phyloP scores from a whole-genome alignment of 805 yeast species.

The Wickerhamiella cacticola region DNA sequence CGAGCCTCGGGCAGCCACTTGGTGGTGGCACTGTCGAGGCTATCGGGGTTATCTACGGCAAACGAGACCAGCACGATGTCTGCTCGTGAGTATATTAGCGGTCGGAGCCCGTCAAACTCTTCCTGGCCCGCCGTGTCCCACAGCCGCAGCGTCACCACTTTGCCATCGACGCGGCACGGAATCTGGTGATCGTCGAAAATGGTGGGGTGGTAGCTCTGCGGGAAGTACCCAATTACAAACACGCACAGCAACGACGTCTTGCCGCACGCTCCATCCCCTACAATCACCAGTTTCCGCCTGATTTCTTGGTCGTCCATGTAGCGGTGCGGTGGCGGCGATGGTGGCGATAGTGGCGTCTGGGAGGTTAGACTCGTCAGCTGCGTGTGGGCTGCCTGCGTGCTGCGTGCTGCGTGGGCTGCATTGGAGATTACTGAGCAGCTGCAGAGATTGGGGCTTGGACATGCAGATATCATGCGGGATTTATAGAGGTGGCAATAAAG shows the following conservation, averaged over 20 bases:
- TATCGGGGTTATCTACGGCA: slow-evolving; percentile 31
- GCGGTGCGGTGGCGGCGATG: no score
- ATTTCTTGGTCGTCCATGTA: slow-evolving; percentile 9
- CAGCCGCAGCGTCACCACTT: slow-evolving; percentile 71
- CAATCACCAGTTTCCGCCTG: slow-evolving; percentile 59
- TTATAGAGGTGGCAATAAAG: no score
- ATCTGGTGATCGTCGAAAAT: slow-evolving; percentile 92
- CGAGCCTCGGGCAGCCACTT: slow-evolving; percentile 84
- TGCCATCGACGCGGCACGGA: slow-evolving; percentile 88
- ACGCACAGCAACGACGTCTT: slow-evolving; percentile 84
- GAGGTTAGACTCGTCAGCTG: no score
- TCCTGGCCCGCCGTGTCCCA: slow-evolving; percentile 99
- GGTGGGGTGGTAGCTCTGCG: slow-evolving; percentile 76
- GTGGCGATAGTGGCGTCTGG: no score
- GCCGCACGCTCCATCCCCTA: slow-evolving; percentile 94
- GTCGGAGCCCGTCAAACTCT: slow-evolving; percentile 82
- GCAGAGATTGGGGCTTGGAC: no score
- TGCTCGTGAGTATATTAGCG: slow-evolving; percentile 77
- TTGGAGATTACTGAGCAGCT: no score
- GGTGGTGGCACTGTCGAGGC: slow-evolving; percentile 6
- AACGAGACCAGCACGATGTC: slow-evolving; percentile 78
- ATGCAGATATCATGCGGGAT: no score
- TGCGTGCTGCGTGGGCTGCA: no score
- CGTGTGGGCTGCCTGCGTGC: no score
- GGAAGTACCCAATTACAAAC: slow-evolving; percentile 85